A percentile compares a stretch with the other conserved stretches of the same genome.
Evolutionary conservation across 106 monocot species (phyloP).

Genomic region (Dendrobium chrysotoxum): DNA sequence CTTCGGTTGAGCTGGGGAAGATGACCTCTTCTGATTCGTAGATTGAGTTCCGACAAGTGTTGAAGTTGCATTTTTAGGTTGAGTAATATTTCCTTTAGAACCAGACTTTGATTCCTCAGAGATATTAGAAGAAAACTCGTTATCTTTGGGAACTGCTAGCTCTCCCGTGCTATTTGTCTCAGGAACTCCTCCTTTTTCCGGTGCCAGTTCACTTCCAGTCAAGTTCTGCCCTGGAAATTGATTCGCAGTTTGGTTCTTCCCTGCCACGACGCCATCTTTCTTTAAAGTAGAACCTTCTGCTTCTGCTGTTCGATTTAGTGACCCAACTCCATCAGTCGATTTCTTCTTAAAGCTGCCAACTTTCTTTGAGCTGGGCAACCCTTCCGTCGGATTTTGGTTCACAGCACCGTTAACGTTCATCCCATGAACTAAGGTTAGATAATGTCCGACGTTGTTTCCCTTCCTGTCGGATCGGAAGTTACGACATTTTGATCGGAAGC

Average conservation of each 20-base stretch:
- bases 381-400: slow-evolving; percentile 5
- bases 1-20: neutral
- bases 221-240: neutral
- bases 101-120: neutral
- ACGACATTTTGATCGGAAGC: too few relatives aligned
- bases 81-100: neutral
- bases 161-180: neutral
- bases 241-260: neutral
- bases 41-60: neutral
- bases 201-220: neutral
- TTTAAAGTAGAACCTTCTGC: neutral
- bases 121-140: neutral
- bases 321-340: neutral
- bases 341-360: slow-evolving; percentile 2
- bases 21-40: neutral
- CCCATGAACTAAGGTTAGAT: too few relatives aligned
- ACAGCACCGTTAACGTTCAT: neutral
- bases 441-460: too few relatives aligned
- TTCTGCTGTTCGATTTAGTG: neutral
- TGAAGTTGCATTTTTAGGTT: neutral
- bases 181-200: neutral
- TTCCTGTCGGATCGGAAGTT: too few relatives aligned
- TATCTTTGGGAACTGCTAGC: neutral
- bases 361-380: neutral
- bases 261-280: neutral